Evolutionary conservation across 805 yeast species (phyloP).

Genomic region (Wickerhamiella dianesei): DNA sequence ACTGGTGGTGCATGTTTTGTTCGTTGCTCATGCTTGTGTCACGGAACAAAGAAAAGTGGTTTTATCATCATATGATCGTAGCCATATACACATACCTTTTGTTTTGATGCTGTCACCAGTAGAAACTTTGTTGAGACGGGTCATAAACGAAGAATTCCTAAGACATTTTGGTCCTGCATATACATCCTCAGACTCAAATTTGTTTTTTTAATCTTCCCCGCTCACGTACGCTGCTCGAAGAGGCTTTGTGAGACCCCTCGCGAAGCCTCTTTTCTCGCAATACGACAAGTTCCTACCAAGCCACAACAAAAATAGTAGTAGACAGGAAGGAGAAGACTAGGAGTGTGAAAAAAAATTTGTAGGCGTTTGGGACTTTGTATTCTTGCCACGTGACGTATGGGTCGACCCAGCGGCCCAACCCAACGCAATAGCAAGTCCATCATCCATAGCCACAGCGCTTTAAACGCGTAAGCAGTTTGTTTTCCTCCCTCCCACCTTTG

Average conservation of each 20-base stretch:
- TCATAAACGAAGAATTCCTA: slow-evolving; percentile 24
- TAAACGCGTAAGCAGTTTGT: no score
- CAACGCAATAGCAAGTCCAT: no score
- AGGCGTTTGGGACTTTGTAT: no score
- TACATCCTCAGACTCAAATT: slow-evolving; percentile 19
- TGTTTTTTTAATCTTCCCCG: slow-evolving; percentile 17
- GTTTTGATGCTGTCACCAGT: not conserved
- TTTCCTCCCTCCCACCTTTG: no score
- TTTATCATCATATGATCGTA: slow-evolving; percentile 3
- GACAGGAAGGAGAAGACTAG: not conserved
- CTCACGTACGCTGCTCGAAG: not conserved
- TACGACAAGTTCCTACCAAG: no score
- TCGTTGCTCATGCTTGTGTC: slow-evolving; percentile 15
- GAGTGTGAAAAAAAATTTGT: not conserved
- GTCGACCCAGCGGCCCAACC: no score
- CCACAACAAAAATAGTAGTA: not conserved
- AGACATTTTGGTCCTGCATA: slow-evolving; percentile 22
- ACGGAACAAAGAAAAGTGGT: slow-evolving; percentile 9
- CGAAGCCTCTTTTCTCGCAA: not conserved
- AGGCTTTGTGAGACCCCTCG: not conserved
- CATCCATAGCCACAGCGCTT: no score
- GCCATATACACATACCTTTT: slow-evolving; percentile 1
- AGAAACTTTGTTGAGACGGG: slow-evolving; percentile 4
- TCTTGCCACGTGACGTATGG: no score
- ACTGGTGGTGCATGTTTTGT: slow-evolving; percentile 23